Evolutionary conservation across 2,329 filamentous ascomycete species (phyloP).

Genomic region (Aspergillus sp.): DNA sequence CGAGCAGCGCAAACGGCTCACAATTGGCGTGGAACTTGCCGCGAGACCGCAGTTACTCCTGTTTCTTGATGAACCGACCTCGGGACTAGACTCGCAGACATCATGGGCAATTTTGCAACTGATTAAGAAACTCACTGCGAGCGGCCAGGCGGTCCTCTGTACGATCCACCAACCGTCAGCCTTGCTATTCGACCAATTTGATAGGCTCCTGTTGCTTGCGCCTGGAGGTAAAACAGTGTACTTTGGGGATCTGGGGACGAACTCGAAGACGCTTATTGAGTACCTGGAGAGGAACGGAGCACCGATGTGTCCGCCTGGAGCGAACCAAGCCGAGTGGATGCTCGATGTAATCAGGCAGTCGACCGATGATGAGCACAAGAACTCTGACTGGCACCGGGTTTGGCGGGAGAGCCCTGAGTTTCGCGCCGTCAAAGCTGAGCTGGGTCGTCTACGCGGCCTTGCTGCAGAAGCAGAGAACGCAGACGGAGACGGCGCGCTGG

Average conservation of each 20-base stretch:
- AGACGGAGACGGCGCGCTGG: too few relatives aligned
- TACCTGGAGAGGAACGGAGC: conserved; percentile 69
- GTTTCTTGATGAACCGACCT: conserved; percentile 87
- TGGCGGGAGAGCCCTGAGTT: conserved; percentile 58
- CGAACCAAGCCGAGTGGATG: conserved; percentile 78
- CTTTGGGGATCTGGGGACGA: conserved; percentile 66
- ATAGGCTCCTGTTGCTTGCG: conserved; percentile 62
- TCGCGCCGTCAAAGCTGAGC: conserved; percentile 61
- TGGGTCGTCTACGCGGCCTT: conserved; percentile 48
- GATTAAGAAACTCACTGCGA: conserved; percentile 82
- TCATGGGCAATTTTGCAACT: conserved; percentile 86
- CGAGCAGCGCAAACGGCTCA: conserved; percentile 72
- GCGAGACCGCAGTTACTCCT: conserved; percentile 85
- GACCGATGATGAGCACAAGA: conserved; percentile 2
- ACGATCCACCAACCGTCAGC: conserved; percentile 94
- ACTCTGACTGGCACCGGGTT: conserved; percentile 62
- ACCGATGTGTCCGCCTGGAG: conserved; percentile 59
- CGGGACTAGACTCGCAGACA: conserved; percentile 83
- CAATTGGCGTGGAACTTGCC: conserved; percentile 89
- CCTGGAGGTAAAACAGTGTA: conserved; percentile 70
- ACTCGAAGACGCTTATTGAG: conserved; percentile 59
- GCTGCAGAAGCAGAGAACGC: too few relatives aligned
- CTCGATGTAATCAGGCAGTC: conserved; percentile 59
- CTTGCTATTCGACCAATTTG: conserved; percentile 84
- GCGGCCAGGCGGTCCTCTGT: conserved; percentile 84